A percentile compares a stretch with the other conserved stretches of the same genome.
These are phyloP conservation scores for Trapa bicornis DNA, from an alignment of 345 rosid genomes.

Conservation along the genomic window DNA sequence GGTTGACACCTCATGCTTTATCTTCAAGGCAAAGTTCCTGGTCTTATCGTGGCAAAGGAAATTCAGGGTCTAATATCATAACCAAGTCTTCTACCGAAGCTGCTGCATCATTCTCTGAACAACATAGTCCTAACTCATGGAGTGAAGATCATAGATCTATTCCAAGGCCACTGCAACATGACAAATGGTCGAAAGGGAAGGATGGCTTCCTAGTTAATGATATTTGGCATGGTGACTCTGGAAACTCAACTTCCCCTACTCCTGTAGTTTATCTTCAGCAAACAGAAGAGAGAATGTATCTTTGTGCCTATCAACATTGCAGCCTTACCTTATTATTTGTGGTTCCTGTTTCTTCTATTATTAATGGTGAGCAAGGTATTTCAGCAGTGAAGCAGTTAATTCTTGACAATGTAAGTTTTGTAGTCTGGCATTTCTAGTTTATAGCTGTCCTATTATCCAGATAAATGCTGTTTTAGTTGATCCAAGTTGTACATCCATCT, in stretches of 20 bases:
- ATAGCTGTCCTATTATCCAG: neutral
- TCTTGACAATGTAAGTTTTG: slow-evolving; percentile 58
- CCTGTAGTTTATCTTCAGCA: slow-evolving; percentile 69
- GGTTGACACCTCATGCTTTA: slow-evolving; percentile 56
- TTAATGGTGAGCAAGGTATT: slow-evolving; percentile 71
- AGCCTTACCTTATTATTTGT: slow-evolving; percentile 66
- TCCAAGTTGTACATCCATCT: neutral
- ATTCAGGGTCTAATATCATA: slow-evolving; percentile 20
- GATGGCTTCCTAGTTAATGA: slow-evolving; percentile 76
- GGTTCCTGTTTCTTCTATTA: slow-evolving; percentile 57
- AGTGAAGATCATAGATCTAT: slow-evolving; percentile 29
- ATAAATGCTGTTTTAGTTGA: neutral
- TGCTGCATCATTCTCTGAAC: slow-evolving; percentile 33
- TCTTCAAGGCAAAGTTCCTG: slow-evolving; percentile 58
- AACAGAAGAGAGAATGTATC: slow-evolving; percentile 65
- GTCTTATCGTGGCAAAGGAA: slow-evolving; percentile 65
- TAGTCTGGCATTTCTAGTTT: neutral
- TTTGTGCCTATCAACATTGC: slow-evolving; percentile 58
- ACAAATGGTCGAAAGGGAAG: slow-evolving; percentile 73
- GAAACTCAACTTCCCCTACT: slow-evolving; percentile 28
- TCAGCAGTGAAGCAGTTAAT: slow-evolving; percentile 62
- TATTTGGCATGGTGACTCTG: slow-evolving; percentile 55
- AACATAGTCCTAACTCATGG: slow-evolving; percentile 20
- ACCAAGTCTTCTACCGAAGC: slow-evolving; percentile 5
- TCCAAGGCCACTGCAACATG: slow-evolving; percentile 62